Base-by-base conservation (phyloP, 179 eudicot species). In the Dionaea muscipula region DNA sequence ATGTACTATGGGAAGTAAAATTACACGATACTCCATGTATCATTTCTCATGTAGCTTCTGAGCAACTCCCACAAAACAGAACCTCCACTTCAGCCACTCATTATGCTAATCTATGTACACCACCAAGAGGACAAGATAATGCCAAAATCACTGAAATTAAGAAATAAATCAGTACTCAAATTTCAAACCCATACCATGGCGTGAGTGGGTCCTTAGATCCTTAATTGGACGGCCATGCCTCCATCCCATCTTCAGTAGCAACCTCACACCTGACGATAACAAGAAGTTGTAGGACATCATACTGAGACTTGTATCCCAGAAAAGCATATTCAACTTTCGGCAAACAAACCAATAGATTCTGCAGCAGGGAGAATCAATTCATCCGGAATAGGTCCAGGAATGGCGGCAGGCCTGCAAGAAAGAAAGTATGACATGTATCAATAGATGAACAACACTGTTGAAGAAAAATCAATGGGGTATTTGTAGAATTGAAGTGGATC, bases 221-320 rank as follows among this genome's bases (percentile, higher is more conserved):
- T 72, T 84, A 64, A 91, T 78, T 22, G 94, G 77, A 54, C 78
- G 84, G 47, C 98, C 98, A 55, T 70, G 98, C 40, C 94, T 76
- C 95, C 98, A 91, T 67, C 98, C 98, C 98, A 91, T 91, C 74
- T 84, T 91, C 68, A 74, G 60, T 61, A 86, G 73, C 68, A 91
- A 71, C 71, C 80, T 87, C 60, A 78, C 84, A 61, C 98, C 98
- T 91, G 66, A 40, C 56, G 68, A 47, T 26, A 59, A 37, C 11
- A 28, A 58, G 47, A 57, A 13, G n/a, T 20, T 7, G 33, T 56
- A 18, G 36, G 47, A 67, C 25, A 35, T 14, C 33, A 53, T 55
- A 39, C 24, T 31, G 23, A 13, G 27, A 33, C 21, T 23, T 26
- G 33, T 22, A 16, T 27, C 23, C 41, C 13, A 11, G 25, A 36